Evolutionary conservation across 768 basidiomycete species (phyloP).

Genomic region (Amanita rimosa): DNA sequence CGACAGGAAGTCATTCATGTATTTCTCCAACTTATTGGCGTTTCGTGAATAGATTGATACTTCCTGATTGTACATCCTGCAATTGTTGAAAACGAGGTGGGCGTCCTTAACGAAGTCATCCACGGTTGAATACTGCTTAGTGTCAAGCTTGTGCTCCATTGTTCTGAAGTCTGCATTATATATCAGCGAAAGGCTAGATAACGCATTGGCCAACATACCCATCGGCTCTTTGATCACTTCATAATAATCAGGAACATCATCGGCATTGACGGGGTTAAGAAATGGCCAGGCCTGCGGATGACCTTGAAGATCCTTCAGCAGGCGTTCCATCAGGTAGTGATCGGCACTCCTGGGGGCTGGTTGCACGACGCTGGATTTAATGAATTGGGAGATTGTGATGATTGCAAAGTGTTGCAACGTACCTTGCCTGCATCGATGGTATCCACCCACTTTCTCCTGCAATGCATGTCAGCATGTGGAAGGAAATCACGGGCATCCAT

Average conservation of each 20-base stretch:
- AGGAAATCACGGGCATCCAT: conserved; percentile 17
- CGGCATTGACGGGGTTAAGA: conserved; percentile 61
- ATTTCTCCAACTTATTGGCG: conserved; percentile 76
- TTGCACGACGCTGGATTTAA: conserved; percentile 20
- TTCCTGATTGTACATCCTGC: conserved; percentile 79
- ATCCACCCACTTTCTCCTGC: conserved; percentile 91
- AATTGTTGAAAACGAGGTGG: conserved; percentile 82
- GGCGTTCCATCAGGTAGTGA: conserved; percentile 58
- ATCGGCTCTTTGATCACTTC: conserved; percentile 85
- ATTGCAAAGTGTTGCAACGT: conserved; percentile 16
- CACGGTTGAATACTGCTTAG: conserved; percentile 69
- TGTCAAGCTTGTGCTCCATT: conserved; percentile 85
- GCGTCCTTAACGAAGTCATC: conserved; percentile 72
- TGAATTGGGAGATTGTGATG: not conserved
- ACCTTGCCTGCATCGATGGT: conserved; percentile 68
- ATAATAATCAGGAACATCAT: conserved; percentile 83
- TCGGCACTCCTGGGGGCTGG: conserved; percentile 37
- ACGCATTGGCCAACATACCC: conserved; percentile 44
- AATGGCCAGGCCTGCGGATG: conserved; percentile 88
- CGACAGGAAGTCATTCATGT: conserved; percentile 44
- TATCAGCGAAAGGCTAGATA: not conserved
- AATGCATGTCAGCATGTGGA: conserved; percentile 1
- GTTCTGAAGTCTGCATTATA: conserved; percentile 65
- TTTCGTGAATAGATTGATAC: conserved; percentile 71
- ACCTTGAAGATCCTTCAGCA: conserved; percentile 67